Conservation (phyloP, 164 flowering plant genomes). For the Kingdonia uniflora region DNA sequence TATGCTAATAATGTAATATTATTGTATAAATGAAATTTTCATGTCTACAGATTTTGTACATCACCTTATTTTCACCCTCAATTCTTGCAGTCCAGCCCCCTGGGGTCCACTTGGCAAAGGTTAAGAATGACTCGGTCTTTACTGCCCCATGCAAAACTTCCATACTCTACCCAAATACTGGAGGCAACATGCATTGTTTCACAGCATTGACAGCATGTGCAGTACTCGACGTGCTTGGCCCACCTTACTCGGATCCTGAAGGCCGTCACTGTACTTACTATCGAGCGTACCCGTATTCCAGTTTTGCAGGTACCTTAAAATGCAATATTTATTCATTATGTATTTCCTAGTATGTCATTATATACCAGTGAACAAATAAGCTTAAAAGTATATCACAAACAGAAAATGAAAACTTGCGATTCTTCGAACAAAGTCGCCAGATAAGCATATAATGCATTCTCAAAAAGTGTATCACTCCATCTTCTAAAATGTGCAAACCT, state of each 20-base stretch:
- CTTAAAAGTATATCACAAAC: too few species aligned
- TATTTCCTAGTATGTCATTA: not conserved
- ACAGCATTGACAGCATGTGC: constrained; percentile 81
- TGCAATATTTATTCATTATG: not conserved
- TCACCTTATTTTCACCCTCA: too few species aligned
- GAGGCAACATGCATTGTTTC: constrained; percentile 85
- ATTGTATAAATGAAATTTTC: too few species aligned
- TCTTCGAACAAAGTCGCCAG: too few species aligned
- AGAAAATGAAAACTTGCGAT: too few species aligned
- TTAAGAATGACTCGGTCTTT: constrained; percentile 30
- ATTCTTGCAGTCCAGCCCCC: constrained; percentile 15
- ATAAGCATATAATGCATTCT: too few species aligned
- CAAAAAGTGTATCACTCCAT: too few species aligned
- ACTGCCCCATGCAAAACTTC: constrained; percentile 39
- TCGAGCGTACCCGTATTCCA: constrained; percentile 20
- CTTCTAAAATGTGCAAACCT: too few species aligned
- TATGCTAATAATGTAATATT: too few species aligned
- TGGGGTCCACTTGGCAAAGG: constrained; percentile 22
- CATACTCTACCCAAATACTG: constrained; percentile 59
- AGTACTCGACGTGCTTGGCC: constrained; percentile 79
- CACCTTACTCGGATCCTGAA: constrained; percentile 40
- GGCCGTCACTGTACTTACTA: constrained; percentile 51
- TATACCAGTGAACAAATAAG: too few species aligned
- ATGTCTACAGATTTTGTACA: too few species aligned
- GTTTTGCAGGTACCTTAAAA: constrained; percentile 15